Evolutionary conservation across 192 early-diverging fungal genomes (phyloP).

Genomic region (Coemansia sp.): DNA sequence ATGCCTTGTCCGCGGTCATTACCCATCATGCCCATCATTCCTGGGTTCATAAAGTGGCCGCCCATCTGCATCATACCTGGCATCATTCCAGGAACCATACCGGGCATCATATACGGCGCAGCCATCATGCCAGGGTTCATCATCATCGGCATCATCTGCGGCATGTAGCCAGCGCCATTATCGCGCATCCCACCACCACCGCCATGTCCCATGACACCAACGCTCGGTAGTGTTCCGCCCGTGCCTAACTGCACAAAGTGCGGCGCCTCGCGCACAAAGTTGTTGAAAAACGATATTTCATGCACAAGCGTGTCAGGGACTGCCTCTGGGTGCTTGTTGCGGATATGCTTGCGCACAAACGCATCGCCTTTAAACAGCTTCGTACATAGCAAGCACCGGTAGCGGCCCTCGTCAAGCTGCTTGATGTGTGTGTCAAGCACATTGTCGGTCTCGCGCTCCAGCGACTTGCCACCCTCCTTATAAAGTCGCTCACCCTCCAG

Average conservation of each 20-base stretch:
- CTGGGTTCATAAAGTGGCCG: constrained; percentile 41
- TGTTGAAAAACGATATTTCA: constrained; percentile 82
- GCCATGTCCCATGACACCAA: constrained; percentile 4
- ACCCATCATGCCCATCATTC: constrained; percentile 49
- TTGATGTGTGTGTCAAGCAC: constrained; percentile 48
- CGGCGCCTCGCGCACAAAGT: constrained; percentile 83
- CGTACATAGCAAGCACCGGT: constrained; percentile 81
- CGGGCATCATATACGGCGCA: constrained; percentile 40
- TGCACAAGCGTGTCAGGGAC: constrained; percentile 58
- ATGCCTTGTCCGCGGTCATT: constrained; percentile 35
- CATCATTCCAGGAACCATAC: constrained; percentile 50
- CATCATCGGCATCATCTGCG: constrained; percentile 53
- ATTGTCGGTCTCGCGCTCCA: constrained; percentile 53
- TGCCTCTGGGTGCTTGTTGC: constrained; percentile 78
- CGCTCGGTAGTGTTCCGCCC: constrained; percentile 25
- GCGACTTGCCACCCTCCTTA: constrained; percentile 53
- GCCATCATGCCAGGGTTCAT: constrained; percentile 55
- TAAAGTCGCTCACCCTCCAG: constrained; percentile 49
- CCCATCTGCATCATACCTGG: constrained; percentile 55
- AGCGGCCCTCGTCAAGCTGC: constrained; percentile 73
- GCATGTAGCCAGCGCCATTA: constrained; percentile 31
- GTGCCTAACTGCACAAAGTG: constrained; percentile 62
- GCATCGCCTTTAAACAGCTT: constrained; percentile 94
- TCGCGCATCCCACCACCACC: constrained; percentile 32
- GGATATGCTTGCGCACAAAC: constrained; percentile 94